Base-by-base conservation (phyloP, 352 stramenopile genomes). In the Phytophthora pisi region DNA sequence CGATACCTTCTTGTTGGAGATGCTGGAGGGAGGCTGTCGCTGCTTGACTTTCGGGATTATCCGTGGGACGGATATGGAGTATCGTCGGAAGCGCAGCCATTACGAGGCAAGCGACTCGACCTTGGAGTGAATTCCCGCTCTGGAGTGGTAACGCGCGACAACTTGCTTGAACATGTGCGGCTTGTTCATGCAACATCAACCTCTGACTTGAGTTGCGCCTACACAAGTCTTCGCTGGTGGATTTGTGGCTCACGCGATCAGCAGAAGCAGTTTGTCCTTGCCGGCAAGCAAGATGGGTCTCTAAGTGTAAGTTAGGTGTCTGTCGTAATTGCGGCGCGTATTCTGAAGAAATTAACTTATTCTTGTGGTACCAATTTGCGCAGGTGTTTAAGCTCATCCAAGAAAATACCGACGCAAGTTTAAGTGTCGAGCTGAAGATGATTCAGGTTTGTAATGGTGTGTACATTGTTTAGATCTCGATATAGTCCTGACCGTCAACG, bases 21-120 rank as follows among this genome's bases (percentile, higher is more conserved):
- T 38, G 31, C 45, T 10, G 11, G 5, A 47, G 77, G 81, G 2
- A 49, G 38, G 23, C 15, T 89, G 0, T 70, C 51, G 18, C 23
- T 88, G 47, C 46, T 90, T 18, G 66, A 79, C 42, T 84, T 82
- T 7, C 43, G 45, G 28, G 7, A 53, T 2, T 80, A 83, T 26
- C 16, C 49, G 15, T 83, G 61, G 71, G 31, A 47, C 49, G 50
- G 5, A 3, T 11, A 53, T 7, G 43, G 49, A 13, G 16, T 24
- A 13, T 15, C 34, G 18, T 4, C 30, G 5, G 56, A 10, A 26
- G 7, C 9, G 2, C 23, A 63, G 24, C 45, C 56, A 20, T 20
- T 31, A 6, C 10, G 31, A 40, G 73, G 75, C 1, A 82, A 75
- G 46, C 61, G 80, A 16, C 54, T 89, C 26, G 45, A 50, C 4